Conservation (phyloP, 192 early-diverging fungal genomes). For the Backusella sp. region DNA sequence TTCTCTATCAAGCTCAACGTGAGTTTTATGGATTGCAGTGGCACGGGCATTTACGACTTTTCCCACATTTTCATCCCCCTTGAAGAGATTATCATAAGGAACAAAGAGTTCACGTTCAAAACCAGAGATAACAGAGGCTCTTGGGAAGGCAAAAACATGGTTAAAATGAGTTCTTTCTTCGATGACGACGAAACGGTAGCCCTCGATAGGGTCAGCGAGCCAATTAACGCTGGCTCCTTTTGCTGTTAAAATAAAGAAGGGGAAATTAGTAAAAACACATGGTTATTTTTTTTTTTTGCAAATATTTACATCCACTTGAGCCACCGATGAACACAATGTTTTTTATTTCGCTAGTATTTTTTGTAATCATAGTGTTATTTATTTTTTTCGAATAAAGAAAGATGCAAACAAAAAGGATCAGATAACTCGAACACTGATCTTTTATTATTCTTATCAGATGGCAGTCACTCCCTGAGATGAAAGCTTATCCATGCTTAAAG, state of each 20-base stretch:
- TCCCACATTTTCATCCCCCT: conserved; percentile 33
- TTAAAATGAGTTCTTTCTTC: conserved; percentile 58
- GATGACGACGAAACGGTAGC: conserved; percentile 57
- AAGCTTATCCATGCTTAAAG: not conserved
- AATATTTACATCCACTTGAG: conserved; percentile 43
- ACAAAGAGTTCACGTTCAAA: conserved; percentile 61
- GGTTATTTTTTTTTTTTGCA: not conserved
- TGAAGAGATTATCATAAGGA: conserved; percentile 52
- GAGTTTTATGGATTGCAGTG: conserved; percentile 42
- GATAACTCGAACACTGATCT: not conserved
- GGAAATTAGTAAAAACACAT: not conserved
- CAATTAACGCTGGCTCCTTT: conserved; percentile 29
- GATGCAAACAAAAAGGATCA: not conserved
- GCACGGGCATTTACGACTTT: conserved; percentile 49
- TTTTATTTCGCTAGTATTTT: conserved; percentile 3
- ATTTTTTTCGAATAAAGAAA: not conserved
- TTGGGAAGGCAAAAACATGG: conserved; percentile 65
- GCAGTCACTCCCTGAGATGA: not conserved
- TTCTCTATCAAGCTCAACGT: conserved; percentile 52
- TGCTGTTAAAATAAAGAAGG: conserved; percentile 16
- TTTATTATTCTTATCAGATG: conserved; percentile 2
- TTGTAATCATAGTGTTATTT: conserved; percentile 1
- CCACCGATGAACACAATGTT: conserved; percentile 51
- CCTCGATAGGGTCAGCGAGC: conserved; percentile 33
- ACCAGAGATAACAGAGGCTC: conserved; percentile 50